These are phyloP conservation scores for Fusarium nisikadoi DNA, from an alignment of 2,329 filamentous ascomycete genomes.

Conservation along the genomic window DNA sequence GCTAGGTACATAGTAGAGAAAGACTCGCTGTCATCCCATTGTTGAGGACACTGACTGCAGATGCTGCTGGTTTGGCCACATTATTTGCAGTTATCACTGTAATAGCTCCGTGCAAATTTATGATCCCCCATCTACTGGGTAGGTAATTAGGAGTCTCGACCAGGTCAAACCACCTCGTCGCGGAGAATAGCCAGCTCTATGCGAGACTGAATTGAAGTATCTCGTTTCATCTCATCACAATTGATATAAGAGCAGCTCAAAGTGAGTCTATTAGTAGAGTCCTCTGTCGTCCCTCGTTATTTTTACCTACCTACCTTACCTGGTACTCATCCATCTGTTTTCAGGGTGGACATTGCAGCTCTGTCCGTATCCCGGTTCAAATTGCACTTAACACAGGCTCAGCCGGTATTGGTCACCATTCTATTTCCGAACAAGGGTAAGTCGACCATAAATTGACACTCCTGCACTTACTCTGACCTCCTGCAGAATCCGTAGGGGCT, in stretches of 20 bases:
- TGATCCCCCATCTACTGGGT: not conserved
- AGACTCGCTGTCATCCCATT: not conserved
- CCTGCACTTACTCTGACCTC: constrained; percentile 5
- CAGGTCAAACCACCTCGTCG: constrained; percentile 10
- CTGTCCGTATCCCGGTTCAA: not conserved
- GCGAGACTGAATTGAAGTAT: not conserved
- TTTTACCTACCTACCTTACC: not conserved
- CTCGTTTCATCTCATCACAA: not conserved
- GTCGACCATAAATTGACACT: not conserved
- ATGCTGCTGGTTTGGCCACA: constrained; percentile 6
- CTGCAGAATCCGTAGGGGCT: constrained; percentile 7
- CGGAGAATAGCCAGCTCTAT: not conserved
- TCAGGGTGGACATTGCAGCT: not conserved
- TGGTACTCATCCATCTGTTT: not conserved
- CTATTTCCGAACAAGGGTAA: not conserved
- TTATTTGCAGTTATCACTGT: not conserved
- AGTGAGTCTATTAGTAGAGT: not conserved
- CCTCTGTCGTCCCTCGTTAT: not conserved
- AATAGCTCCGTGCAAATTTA: not conserved
- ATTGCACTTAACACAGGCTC: constrained; percentile 20
- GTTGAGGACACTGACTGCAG: not conserved
- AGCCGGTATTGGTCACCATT: not conserved
- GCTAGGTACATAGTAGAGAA: not conserved
- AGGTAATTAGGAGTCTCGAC: not conserved
- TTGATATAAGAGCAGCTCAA: not conserved